Evolutionary conservation across 2,329 filamentous ascomycete species (phyloP).

Genomic region (Botrytis porri): DNA sequence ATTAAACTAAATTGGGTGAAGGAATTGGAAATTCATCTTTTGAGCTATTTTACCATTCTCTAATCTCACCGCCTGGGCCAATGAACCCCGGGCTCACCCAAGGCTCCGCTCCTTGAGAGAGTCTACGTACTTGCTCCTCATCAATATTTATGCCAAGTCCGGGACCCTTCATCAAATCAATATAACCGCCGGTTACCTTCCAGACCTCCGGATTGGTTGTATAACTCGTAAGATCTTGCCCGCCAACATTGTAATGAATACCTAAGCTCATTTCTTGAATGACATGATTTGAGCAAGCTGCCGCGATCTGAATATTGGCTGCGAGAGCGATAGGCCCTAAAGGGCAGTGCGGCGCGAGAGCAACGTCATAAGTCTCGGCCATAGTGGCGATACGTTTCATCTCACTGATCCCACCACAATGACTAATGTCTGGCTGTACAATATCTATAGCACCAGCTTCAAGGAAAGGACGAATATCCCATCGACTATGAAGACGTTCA

Average conservation of each 20-base stretch:
- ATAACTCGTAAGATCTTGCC: slow-evolving; percentile 65
- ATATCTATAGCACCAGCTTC: slow-evolving; percentile 67
- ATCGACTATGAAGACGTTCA: slow-evolving; percentile 67
- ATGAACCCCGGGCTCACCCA: slow-evolving; percentile 67
- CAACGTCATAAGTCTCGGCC: slow-evolving; percentile 71
- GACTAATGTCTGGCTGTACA: slow-evolving; percentile 69
- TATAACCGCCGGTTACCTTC: slow-evolving; percentile 63
- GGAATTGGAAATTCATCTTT: not conserved
- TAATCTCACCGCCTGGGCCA: slow-evolving; percentile 62
- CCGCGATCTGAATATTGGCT: slow-evolving; percentile 65
- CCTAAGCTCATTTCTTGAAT: slow-evolving; percentile 79
- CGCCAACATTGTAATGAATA: slow-evolving; percentile 73
- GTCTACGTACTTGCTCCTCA: slow-evolving; percentile 61
- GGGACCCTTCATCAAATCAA: slow-evolving; percentile 56
- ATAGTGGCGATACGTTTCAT: slow-evolving; percentile 66
- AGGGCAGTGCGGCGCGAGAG: slow-evolving; percentile 71
- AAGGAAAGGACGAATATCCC: slow-evolving; percentile 71
- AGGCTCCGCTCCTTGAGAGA: slow-evolving; percentile 55
- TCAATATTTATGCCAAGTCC: slow-evolving; percentile 70
- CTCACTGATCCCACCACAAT: slow-evolving; percentile 72
- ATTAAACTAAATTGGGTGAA: not conserved
- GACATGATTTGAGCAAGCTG: slow-evolving; percentile 60
- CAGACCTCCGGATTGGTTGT: slow-evolving; percentile 63
- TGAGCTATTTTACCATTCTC: slow-evolving; percentile 58
- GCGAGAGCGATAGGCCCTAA: slow-evolving; percentile 71